Evolutionary conservation across 176 grass and related monocot species (phyloP).

Genomic region (Eleusine coracana): DNA sequence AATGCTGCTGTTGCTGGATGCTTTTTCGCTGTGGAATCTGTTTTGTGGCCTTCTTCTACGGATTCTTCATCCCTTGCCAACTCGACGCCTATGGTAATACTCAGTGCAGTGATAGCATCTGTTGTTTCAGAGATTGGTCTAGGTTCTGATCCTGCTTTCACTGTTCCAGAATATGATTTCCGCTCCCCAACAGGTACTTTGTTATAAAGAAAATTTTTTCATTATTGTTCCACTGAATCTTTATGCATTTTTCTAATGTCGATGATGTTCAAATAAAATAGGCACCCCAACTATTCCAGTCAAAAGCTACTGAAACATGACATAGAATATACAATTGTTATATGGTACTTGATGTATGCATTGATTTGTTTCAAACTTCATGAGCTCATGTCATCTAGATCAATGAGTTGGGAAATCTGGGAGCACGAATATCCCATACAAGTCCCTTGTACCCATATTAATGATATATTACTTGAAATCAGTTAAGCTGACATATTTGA

Average conservation of each 20-base stretch:
- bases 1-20: conserved; percentile 95
- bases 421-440: background rate
- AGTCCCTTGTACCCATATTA: background rate
- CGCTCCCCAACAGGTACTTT: conserved; percentile 82
- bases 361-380: conserved; percentile 6
- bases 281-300: background rate
- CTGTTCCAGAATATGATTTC: conserved; percentile 90
- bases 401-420: background rate
- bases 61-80: conserved; percentile 77
- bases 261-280: conserved; percentile 30
- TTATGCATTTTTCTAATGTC: conserved; percentile 2
- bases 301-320: background rate
- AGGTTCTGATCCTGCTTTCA: conserved; percentile 87
- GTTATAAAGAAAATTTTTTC: conserved; percentile 30
- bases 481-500: conserved; percentile 6
- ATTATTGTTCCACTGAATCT: background rate
- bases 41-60: conserved; percentile 81
- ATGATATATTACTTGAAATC: background rate
- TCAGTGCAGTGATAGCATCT: conserved; percentile 95
- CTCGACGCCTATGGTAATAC: conserved; percentile 89
- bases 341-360: background rate
- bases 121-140: conserved; percentile 88
- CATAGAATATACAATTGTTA: background rate
- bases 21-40: conserved; percentile 96
- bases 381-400: conserved; percentile 18